A percentile compares a stretch with the other conserved stretches of the same genome.
phyloP scores from a whole-genome alignment of 1,284 basidiomycete species.

The Leccinum laetum region DNA sequence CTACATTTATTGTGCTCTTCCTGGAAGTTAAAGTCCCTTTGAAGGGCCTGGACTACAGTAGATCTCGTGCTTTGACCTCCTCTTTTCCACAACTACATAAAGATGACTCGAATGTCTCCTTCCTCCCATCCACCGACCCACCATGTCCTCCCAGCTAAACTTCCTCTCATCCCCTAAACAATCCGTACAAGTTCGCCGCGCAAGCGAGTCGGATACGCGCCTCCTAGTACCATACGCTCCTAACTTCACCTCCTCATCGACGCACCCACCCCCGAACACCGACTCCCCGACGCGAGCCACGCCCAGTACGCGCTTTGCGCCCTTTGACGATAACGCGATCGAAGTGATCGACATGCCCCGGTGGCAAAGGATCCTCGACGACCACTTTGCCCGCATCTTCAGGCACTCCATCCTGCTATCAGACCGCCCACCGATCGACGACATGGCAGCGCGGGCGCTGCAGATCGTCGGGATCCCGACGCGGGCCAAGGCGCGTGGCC shows the following conservation, averaged over 20 bases:
- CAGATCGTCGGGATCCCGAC: conserved; percentile 14
- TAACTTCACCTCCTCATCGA: not conserved
- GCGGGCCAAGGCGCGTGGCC: conserved; percentile 6
- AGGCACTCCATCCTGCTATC: conserved; percentile 5
- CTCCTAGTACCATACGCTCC: not conserved
- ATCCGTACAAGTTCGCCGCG: not conserved
- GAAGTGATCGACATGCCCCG: not conserved
- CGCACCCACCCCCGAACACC: not conserved
- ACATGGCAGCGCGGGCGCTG: conserved; percentile 9
- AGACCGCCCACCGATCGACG: conserved; percentile 8
- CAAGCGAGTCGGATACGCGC: not conserved
- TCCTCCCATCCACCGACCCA: not conserved
- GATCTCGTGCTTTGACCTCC: conserved; percentile 2
- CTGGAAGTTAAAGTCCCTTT: not conserved
- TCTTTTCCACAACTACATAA: conserved; percentile 8
- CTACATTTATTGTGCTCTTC: not conserved
- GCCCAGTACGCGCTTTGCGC: conserved; percentile 4
- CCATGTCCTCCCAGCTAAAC: conserved; percentile 5
- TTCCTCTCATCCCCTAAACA: not conserved
- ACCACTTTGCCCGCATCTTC: conserved; percentile 16
- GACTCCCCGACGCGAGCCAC: not conserved
- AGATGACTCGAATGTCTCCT: not conserved
- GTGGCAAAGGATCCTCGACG: conserved; percentile 18
- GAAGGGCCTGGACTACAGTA: not conserved
- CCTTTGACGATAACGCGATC: conserved; percentile 9